These are phyloP conservation scores for Rhododendron griersonianum DNA, from an alignment of 148 eudicot genomes.

Conservation along the genomic window DNA sequence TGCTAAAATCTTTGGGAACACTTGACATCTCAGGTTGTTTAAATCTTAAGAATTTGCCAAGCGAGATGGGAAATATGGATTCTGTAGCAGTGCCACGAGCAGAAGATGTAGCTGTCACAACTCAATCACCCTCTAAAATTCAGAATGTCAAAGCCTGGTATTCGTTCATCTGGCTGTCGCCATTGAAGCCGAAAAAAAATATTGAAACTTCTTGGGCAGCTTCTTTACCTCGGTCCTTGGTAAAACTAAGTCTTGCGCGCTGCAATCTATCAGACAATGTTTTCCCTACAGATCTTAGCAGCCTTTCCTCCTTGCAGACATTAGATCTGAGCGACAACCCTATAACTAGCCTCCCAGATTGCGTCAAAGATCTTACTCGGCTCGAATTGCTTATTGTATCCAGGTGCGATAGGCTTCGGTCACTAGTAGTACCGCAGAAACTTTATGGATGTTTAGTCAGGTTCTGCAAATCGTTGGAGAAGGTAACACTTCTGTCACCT, in stretches of 20 bases:
- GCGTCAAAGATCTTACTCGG: background rate
- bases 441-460: background rate
- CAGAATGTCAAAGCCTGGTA: background rate
- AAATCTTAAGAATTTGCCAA: background rate
- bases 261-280: background rate
- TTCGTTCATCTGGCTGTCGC: background rate
- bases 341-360: background rate
- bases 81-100: background rate
- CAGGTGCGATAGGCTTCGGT: background rate
- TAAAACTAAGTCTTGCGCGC: background rate
- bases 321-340: background rate
- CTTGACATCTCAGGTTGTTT: conserved; percentile 8
- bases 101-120: background rate
- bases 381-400: background rate
- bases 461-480: background rate
- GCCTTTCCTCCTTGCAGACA: background rate
- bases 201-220: background rate
- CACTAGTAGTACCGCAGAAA: background rate
- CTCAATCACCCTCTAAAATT: background rate
- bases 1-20: background rate
- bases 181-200: background rate
- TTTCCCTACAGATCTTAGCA: background rate
- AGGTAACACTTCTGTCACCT: background rate
- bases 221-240: background rate
- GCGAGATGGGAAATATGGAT: background rate